Base-by-base conservation (phyloP, 2,329 filamentous ascomycete genomes). In the Fusarium sp. region DNA sequence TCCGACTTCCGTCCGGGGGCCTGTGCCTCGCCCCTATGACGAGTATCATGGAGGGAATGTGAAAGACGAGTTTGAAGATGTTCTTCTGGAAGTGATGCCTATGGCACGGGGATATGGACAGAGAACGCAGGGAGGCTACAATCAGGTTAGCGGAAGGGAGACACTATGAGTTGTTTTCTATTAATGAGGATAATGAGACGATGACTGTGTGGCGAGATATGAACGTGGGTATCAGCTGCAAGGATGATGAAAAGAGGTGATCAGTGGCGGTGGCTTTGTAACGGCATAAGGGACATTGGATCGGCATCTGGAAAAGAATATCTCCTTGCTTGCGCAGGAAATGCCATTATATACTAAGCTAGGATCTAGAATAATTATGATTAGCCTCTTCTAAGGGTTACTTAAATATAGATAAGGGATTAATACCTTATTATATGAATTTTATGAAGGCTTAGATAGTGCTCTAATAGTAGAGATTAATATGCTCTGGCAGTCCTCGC, bases 151-250 rank as follows among this genome's bases (percentile, higher is more conserved):
- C 3, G 41, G 41, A 43, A 43, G n/a, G 41, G 41, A 43, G 20
- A 2, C 6, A 2, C 2, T 13, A 13, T 43, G 10, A 23, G n/a
- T 2, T 4, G 13, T 2, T 13, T 23, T 13, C 1, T 43, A 13
- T 43, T 43, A 7, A 2, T 3, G n/a, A 11, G 6, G 6, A 43
- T 7, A 14, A 43, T 11, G 11, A 23, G 41, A 43, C 6, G 20
- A 43, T 43, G n/a, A 43, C 11, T 23, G n/a, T 32, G 8, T 32
- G 30, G 8, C 2, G 30, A 10, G 30, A 32, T 32, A 32, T 32
- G 30, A 10, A 32, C 8, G 3, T 32, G 8, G 9, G 30, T 10
- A 30, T 30, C 9, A 8, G 30, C 8, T 10, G 30, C 9, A 32
- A 10, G 30, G 9, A 10, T 10, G 9, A 32, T 32, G 30, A 11